Evolutionary conservation across 2,329 filamentous ascomycete genomes (phyloP).

Genomic region (Fulvia fulva): DNA sequence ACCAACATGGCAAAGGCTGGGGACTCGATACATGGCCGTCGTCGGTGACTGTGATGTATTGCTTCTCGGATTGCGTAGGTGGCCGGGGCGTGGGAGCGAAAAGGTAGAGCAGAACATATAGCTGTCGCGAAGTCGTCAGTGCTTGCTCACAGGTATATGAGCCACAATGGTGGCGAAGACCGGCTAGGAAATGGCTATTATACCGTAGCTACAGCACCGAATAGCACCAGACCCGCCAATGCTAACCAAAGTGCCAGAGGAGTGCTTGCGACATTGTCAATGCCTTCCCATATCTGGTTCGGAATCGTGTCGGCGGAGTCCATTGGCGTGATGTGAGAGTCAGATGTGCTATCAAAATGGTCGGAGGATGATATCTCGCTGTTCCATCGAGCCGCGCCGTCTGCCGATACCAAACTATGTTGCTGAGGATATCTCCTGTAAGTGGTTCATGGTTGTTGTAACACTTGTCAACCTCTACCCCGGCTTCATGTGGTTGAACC

Average conservation of each 20-base stretch:
- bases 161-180: neutral
- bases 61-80: slow-evolving; percentile 74
- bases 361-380: neutral
- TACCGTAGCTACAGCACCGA: slow-evolving; percentile 19
- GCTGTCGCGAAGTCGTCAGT: slow-evolving; percentile 19
- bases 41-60: slow-evolving; percentile 70
- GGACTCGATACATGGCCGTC: slow-evolving; percentile 55
- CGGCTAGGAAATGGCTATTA: neutral
- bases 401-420: neutral
- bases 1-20: slow-evolving; percentile 76
- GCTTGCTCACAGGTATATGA: neutral
- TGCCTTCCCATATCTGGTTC: slow-evolving; percentile 27
- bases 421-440: neutral
- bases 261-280: slow-evolving; percentile 24
- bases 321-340: slow-evolving; percentile 17
- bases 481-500: neutral
- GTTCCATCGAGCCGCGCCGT: neutral
- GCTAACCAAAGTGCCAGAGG: slow-evolving; percentile 26
- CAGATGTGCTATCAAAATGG: neutral
- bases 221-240: slow-evolving; percentile 15
- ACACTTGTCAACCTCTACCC: neutral
- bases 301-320: slow-evolving; percentile 32
- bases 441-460: neutral
- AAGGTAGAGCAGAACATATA: slow-evolving; percentile 56
- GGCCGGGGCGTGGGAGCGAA: slow-evolving; percentile 77